Evolutionary conservation across 768 basidiomycete genomes (phyloP), one percentile per base, ranked within the genome.

Genomic region (Gloeophyllum trabeum): DNA sequence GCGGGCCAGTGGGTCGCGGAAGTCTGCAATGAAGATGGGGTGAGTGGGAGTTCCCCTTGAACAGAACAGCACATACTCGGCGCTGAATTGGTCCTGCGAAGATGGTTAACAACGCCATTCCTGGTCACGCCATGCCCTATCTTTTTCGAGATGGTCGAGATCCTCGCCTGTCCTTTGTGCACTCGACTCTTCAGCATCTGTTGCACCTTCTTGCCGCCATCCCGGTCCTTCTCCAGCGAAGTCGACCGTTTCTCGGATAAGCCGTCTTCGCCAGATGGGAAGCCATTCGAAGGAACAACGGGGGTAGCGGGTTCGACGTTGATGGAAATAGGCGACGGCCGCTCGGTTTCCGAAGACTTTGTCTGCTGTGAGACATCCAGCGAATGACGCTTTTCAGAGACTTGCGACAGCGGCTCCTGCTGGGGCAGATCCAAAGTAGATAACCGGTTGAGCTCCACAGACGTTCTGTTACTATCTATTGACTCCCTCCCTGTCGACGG

Each of bases 111-210:
- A 41, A 57, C 62, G 4, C 75, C 70, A 46, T 70, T 73, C 51
- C 67, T 66, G 13, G 65, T 70, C 16, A 84, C 80, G 4, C 81
- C 81, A 50, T 75, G 71, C 5, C 84, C 84, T 28, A 89, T 79
- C 55, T 76, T 86, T 55, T 70, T 76, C 24, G 83, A 83, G 40
- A 87, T 83, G 14, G 81, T 83, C 21, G 76, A 75, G 34, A 90
- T 83, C 40, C 77, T 71, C 4, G 67, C 79, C 44, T 79, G 79
- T 5, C 80, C 74, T 54, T 85, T 81, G 50, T 86, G 75, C 19
- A 88, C 83, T 6, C 75, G 70, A 44, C 73, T 70, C 59, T 81
- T 87, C 46, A 87, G 61, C 62, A 83, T 82, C 55, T 79, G 77
- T 50, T 80, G 79, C 41, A 88, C 65, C 55, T 81, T 85, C 60